Evolutionary conservation across 345 rosid species (phyloP), one percentile per base, ranked within the genome.

Genomic region (Crucihimalaya himalaica): DNA sequence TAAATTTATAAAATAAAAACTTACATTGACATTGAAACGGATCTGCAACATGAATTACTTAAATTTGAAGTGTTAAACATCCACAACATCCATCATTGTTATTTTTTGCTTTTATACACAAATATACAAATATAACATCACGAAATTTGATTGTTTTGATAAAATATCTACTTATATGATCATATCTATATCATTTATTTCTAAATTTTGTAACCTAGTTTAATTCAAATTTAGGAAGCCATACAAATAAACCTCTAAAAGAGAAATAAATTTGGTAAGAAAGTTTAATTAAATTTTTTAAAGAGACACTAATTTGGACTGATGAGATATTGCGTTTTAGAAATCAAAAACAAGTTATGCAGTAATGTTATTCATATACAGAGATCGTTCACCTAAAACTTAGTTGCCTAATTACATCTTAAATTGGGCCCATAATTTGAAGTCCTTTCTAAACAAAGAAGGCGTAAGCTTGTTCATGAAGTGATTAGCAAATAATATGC

Each of bases 341-440:
- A 18, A 13, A 71, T 28, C 15, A 31, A 71, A 29, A 29, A 16
- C 43, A 29, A 71, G 21, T 9, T 50, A 16, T 40, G 10, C 29
- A 56, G 37, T 29, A 29, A 16, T 43, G 29, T 45, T 46, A 65
- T 56, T 57, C 51, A 57, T 65, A 56, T 66, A 56, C 40, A 55
- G 56, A 66, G 78, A 74, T 31, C 35, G 46, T 28, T 47, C 66
- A 74, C 72, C 78, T 65, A 53, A 73, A 46, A 29, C 6, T 56
- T 74, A 10, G 42, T 27, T 66, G 21, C 52, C 51, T 66, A 57
- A 47, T 57, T 47, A 74, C 42, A 55, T 46, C 50, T 34, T 32
- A 25, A 55, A 12, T 35, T 42, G 72, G 66, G 9, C 43, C 55
- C 72, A 57, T 47, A 29, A 63, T 32, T 15, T 31, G 35, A 63